Evolutionary conservation across 2,329 filamentous ascomycete species (phyloP).

Genomic region (Colletotrichum karsti): DNA sequence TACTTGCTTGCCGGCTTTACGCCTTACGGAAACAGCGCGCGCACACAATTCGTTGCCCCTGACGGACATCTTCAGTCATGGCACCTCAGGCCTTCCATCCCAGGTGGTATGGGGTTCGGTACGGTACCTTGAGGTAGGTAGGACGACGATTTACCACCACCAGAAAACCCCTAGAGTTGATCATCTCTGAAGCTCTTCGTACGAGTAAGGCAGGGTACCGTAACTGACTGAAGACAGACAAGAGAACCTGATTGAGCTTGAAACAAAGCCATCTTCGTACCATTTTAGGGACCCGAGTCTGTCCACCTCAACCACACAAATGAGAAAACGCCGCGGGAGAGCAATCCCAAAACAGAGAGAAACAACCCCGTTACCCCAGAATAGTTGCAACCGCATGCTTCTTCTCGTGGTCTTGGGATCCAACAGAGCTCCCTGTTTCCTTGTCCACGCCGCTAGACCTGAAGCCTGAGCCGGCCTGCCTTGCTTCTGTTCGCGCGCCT

Average conservation of each 20-base stretch:
- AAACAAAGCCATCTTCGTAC: too few relatives aligned
- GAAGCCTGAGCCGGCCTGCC: neutral
- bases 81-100: neutral
- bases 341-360: neutral
- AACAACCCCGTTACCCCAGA: conserved; percentile 5
- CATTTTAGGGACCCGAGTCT: neutral
- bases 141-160: neutral
- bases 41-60: neutral
- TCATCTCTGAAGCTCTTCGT: neutral
- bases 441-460: neutral
- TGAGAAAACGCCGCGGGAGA: neutral
- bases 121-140: too few relatives aligned
- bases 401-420: neutral
- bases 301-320: neutral
- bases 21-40: neutral
- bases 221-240: neutral
- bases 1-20: neutral
- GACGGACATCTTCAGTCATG: neutral
- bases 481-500: neutral
- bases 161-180: neutral
- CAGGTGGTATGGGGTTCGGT: neutral
- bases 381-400: neutral
- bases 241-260: too few relatives aligned
- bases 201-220: conserved; percentile 4
- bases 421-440: neutral